Evolutionary conservation across 1,284 basidiomycete species (phyloP), one percentile per base, ranked within the genome.

Genomic region (Wallemia hederae): DNA sequence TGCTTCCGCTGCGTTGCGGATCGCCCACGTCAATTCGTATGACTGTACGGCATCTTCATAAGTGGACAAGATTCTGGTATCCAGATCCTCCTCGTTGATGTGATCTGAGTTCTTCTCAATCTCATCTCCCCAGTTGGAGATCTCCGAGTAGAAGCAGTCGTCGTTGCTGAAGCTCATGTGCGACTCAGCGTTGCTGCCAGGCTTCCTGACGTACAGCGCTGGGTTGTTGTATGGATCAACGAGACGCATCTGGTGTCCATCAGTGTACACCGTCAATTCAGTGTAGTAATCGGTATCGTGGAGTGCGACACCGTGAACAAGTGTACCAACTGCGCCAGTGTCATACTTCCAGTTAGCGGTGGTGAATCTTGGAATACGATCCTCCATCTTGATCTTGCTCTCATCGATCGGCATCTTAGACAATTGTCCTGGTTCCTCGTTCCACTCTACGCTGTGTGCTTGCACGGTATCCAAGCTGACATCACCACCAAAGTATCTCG

Each of bases 401-500:
- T 92, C 88, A 67, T 91, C 83, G 62, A 94, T 74, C 27, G 76
- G 73, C 67, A 91, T 78, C 71, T 84, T 87, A 65, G 80, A 80
- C 33, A 98, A 78, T 27, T 81, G 71, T 28, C 92, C 94, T 1
- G 92, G 85, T 64, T 81, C 78, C 71, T 94, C 89, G 70, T 90
- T 77, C 81, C 83, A 89, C 69, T 92, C 87, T 55, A 92, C 76
- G 5, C 87, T 86, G 69, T 88, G 85, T 9, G 87, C 86, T 59
- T 55, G 39, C 34, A 97, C 89, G 58, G 80, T 80, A 62, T 77
- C 73, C 63, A 92, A 82, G 69, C 94, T 85, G 62, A 97, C 89
- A 66, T 97, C 92, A 57, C 92, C 92, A 60, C 91, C 92, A 72
- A 98, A 97, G 77, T 97, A 98, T 66, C 92, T 83, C 25, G 60